Evolutionary conservation across 2,329 filamentous ascomycete genomes (phyloP).

Genomic region (Ophiosphaerella korrae): DNA sequence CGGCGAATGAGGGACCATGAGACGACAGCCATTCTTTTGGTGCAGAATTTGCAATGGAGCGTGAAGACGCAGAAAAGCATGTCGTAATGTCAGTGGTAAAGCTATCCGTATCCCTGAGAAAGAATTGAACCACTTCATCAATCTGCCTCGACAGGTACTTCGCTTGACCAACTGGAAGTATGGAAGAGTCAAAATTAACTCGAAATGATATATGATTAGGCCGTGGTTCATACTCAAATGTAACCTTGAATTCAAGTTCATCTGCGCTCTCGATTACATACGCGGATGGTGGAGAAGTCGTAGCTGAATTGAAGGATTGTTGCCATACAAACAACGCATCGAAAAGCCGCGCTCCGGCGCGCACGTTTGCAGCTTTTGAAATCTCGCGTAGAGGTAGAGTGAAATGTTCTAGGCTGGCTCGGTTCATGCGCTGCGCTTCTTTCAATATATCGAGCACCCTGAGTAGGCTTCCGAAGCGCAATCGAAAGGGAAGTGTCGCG

Average conservation of each 20-base stretch:
- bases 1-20: slow-evolving; percentile 46
- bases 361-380: slow-evolving; percentile 62
- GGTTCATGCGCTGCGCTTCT: slow-evolving; percentile 68
- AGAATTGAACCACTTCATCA: slow-evolving; percentile 55
- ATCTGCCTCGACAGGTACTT: slow-evolving; percentile 66
- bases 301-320: slow-evolving; percentile 61
- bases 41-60: slow-evolving; percentile 51
- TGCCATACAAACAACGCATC: slow-evolving; percentile 86
- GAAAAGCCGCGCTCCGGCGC: slow-evolving; percentile 66
- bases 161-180: slow-evolving; percentile 63
- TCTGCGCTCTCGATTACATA: slow-evolving; percentile 67
- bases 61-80: slow-evolving; percentile 26
- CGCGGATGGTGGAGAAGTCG: slow-evolving; percentile 48
- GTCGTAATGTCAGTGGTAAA: slow-evolving; percentile 33
- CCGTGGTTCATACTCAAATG: slow-evolving; percentile 75
- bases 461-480: slow-evolving; percentile 59
- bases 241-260: slow-evolving; percentile 74
- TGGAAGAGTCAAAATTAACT: slow-evolving; percentile 59
- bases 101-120: slow-evolving; percentile 48
- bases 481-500: slow-evolving; percentile 73
- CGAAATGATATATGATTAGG: slow-evolving; percentile 54
- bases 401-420: slow-evolving; percentile 67
- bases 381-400: slow-evolving; percentile 71
- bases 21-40: slow-evolving; percentile 29
- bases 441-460: slow-evolving; percentile 66